A percentile compares a stretch with the other conserved stretches of the same genome.
Conservation (phyloP, 345 rosid genomes). For the Arabidopsis suecica region DNA sequence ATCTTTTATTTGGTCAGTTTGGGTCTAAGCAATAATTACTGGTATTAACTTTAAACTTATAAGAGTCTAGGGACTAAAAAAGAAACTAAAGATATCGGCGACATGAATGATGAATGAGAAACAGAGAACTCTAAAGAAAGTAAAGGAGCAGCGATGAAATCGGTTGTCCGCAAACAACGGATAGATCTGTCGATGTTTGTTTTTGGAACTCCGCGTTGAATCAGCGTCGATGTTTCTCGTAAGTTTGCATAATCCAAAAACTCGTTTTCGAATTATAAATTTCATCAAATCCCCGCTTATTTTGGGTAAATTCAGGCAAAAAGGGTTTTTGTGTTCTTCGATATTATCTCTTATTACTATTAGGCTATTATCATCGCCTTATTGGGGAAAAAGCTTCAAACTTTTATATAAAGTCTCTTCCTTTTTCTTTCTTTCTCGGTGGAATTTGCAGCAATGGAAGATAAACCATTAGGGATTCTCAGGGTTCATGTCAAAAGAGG, state of each 20-base stretch:
- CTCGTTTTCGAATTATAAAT: conserved; percentile 24
- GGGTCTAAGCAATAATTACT: neutral
- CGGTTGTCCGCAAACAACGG: conserved; percentile 19
- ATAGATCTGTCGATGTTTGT: conserved; percentile 26
- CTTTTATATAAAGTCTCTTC: neutral
- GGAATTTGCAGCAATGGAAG: conserved; percentile 49
- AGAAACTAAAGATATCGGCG: neutral
- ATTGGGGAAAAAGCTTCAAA: neutral
- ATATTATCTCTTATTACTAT: conserved; percentile 13
- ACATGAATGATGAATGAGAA: neutral
- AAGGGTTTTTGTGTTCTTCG: conserved; percentile 20
- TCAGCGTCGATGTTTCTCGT: conserved; percentile 18
- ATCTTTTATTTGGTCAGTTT: no score
- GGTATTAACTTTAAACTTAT: neutral
- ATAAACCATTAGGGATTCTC: conserved; percentile 51
- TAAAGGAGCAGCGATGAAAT: conserved; percentile 43
- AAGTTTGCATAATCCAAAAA: neutral
- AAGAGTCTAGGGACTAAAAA: neutral
- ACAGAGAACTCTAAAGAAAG: conserved; percentile 32
- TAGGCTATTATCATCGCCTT: conserved; percentile 24
- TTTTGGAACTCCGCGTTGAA: conserved; percentile 33
- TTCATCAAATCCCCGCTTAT: conserved; percentile 11
- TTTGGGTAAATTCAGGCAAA: conserved; percentile 35
- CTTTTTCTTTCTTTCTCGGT: conserved; percentile 4
- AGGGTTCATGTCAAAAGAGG: conserved; percentile 56